Percentiles rank a stretch among this genome's conserved stretches.
Evolutionary conservation across 352 stramenopile genomes (phyloP).

Genomic region (Blastocystis sp.): DNA sequence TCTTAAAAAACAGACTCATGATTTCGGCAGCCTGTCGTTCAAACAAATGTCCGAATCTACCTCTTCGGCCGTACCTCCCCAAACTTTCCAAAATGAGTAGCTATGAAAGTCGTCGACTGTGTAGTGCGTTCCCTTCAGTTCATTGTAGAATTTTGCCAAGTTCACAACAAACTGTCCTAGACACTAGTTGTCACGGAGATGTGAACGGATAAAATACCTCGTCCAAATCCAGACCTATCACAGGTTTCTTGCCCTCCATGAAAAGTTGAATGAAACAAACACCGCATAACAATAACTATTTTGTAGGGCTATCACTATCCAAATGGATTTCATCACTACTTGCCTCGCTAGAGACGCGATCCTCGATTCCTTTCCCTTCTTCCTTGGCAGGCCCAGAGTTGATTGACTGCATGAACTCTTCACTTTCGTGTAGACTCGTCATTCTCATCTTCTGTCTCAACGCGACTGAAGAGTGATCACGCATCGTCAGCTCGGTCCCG

Average conservation of each 20-base stretch:
- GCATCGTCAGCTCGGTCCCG: not conserved
- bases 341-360: not conserved
- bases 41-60: not conserved
- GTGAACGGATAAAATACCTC: not conserved
- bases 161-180: constrained; percentile 46
- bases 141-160: constrained; percentile 49
- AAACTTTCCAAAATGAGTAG: constrained; percentile 60
- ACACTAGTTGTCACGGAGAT: not conserved
- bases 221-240: constrained; percentile 43
- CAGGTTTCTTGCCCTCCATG: not conserved
- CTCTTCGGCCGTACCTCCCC: constrained; percentile 17
- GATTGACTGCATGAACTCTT: constrained; percentile 11
- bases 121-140: not conserved
- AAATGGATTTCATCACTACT: constrained; percentile 32
- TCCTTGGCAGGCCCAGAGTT: not conserved
- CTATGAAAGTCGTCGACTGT: constrained; percentile 53
- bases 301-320: not conserved
- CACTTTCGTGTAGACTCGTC: constrained; percentile 31
- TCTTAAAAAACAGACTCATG: constrained; percentile 15
- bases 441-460: not conserved
- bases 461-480: not conserved
- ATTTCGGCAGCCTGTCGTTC: not conserved
- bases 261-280: not conserved
- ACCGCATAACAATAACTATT: not conserved
- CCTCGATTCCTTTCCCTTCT: not conserved